Conservation (phyloP, 306 rosid species). For the Malus asiatica region DNA sequence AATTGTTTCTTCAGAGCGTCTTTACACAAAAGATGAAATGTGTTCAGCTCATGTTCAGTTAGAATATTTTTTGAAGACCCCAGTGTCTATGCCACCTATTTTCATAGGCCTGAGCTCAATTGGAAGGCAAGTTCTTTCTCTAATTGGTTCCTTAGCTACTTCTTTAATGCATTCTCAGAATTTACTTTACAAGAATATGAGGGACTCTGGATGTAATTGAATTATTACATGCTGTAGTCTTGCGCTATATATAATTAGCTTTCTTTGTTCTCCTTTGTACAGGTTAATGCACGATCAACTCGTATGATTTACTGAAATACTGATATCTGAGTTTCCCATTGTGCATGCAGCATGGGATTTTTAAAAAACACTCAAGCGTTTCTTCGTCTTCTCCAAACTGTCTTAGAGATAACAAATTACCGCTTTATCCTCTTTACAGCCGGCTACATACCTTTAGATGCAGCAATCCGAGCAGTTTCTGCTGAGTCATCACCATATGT, state of each 20-base stretch:
- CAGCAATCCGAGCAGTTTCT: constrained; percentile 27
- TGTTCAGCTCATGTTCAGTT: constrained; percentile 53
- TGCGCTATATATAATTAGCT: not conserved
- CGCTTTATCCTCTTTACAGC: constrained; percentile 71
- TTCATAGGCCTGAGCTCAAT: constrained; percentile 74
- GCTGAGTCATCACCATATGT: constrained; percentile 25
- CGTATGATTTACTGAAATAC: not conserved
- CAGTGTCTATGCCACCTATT: constrained; percentile 27
- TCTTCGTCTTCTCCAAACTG: constrained; percentile 47
- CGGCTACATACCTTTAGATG: constrained; percentile 59
- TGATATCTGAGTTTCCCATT: constrained; percentile 9
- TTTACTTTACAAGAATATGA: not conserved
- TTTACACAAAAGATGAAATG: constrained; percentile 23
- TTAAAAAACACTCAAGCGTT: constrained; percentile 50
- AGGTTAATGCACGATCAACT: not conserved
- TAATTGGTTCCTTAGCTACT: constrained; percentile 9
- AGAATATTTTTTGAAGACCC: constrained; percentile 40
- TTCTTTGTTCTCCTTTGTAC: not conserved
- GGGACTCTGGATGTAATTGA: not conserved
- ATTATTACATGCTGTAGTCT: not conserved
- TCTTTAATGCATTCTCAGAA: not conserved
- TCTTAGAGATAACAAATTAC: constrained; percentile 45
- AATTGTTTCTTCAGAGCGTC: constrained; percentile 26
- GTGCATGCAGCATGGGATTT: constrained; percentile 72
- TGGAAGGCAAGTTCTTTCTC: constrained; percentile 50